phyloP scores from a whole-genome alignment of 2,329 filamentous ascomycete genomes.

The Neurospora sp. region DNA sequence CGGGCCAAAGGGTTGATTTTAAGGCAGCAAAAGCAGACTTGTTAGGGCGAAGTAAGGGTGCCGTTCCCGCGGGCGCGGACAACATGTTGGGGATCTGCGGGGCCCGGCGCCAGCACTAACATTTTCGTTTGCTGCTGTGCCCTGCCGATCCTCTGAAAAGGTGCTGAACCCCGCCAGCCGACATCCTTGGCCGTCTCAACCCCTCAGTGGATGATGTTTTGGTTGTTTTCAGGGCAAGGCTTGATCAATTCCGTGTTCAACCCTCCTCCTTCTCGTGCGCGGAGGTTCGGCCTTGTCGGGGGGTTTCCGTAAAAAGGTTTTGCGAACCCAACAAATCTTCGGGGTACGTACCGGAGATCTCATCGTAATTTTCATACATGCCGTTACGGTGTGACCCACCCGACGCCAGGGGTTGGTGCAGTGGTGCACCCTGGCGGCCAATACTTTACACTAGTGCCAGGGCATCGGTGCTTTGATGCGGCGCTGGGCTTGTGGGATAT shows the following conservation, averaged over 20 bases:
- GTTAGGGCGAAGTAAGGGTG: not conserved
- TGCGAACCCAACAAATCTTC: not conserved
- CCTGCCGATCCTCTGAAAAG: slow-evolving; percentile 7
- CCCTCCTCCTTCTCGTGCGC: slow-evolving; percentile 4
- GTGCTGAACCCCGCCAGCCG: not conserved
- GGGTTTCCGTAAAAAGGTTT: not conserved
- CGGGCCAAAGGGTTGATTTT: slow-evolving; percentile 2
- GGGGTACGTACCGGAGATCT: not conserved
- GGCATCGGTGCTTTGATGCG: not conserved
- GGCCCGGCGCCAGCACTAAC: slow-evolving; percentile 14
- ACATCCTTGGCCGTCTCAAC: slow-evolving; percentile 10
- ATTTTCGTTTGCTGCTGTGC: slow-evolving; percentile 7
- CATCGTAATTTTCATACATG: not conserved
- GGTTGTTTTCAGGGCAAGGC: not conserved
- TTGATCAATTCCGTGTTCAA: not conserved
- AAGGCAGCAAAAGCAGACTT: not conserved
- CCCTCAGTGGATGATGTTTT: not conserved
- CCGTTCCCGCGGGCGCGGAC: slow-evolving; percentile 21
- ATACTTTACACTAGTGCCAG: not conserved
- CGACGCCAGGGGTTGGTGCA: not conserved
- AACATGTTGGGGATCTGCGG: slow-evolving; percentile 36
- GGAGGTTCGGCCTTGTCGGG: not conserved
- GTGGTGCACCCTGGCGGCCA: not conserved
- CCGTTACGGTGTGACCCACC: not conserved
- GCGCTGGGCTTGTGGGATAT: not conserved